phyloP scores from a whole-genome alignment of 2,329 filamentous ascomycete genomes.

The Zasmidium angulare region DNA sequence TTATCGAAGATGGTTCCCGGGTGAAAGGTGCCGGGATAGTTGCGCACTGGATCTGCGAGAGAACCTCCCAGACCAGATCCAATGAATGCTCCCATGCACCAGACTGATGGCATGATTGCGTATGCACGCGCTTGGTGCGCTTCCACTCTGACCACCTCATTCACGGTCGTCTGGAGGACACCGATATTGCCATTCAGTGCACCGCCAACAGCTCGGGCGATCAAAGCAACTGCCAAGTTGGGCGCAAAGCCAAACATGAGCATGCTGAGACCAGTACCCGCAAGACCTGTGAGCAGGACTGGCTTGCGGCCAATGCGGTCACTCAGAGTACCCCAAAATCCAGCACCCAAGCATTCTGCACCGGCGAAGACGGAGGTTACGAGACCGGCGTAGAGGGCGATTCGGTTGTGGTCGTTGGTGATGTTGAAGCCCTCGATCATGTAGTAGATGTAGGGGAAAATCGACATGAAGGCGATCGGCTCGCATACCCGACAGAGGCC shows the following conservation, averaged over 20 bases:
- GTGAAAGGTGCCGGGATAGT: slow-evolving; percentile 72
- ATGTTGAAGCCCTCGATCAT: slow-evolving; percentile 94
- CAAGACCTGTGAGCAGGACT: slow-evolving; percentile 82
- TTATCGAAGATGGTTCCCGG: slow-evolving; percentile 75
- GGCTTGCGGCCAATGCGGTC: slow-evolving; percentile 91
- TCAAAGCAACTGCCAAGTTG: slow-evolving; percentile 75
- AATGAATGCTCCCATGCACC: slow-evolving; percentile 95
- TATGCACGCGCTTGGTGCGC: slow-evolving; percentile 93
- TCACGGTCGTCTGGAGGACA: slow-evolving; percentile 91
- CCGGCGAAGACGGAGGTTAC: slow-evolving; percentile 96
- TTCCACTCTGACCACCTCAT: slow-evolving; percentile 88
- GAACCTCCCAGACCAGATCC: slow-evolving; percentile 89
- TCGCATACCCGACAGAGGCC: slow-evolving; percentile 88
- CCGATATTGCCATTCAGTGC: slow-evolving; percentile 95
- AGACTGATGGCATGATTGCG: slow-evolving; percentile 96
- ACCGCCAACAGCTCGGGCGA: slow-evolving; percentile 86
- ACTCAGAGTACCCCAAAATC: slow-evolving; percentile 90
- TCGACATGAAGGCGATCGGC: slow-evolving; percentile 98
- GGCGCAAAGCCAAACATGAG: slow-evolving; percentile 87
- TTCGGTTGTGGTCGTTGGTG: slow-evolving; percentile 73
- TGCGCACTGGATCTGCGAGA: slow-evolving; percentile 80
- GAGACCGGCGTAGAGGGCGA: slow-evolving; percentile 91
- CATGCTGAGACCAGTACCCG: slow-evolving; percentile 90
- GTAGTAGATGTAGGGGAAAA: slow-evolving; percentile 97
- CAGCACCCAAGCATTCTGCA: slow-evolving; percentile 87